Evolutionary conservation across 495 filamentous ascomycete genomes (phyloP).

Genomic region (Aspergillus leporis): DNA sequence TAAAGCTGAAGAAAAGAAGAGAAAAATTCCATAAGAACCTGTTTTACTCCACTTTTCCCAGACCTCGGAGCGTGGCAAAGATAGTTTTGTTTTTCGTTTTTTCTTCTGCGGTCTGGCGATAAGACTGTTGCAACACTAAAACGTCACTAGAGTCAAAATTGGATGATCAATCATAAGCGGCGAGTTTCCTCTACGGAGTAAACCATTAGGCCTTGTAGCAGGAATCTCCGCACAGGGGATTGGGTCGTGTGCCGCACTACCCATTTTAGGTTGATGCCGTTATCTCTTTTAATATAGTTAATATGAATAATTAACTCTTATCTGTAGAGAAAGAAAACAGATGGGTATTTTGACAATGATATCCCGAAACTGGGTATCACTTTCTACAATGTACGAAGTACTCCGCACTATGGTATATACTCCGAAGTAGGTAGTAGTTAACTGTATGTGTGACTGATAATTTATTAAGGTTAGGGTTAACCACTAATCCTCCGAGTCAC

Average conservation of each 20-base stretch:
- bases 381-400: no score
- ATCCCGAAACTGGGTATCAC: no score
- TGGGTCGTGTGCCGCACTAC: neutral
- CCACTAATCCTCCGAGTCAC: neutral
- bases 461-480: conserved; percentile 1
- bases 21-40: neutral
- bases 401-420: neutral
- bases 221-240: neutral
- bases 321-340: no score
- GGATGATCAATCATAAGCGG: neutral
- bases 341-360: no score
- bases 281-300: neutral
- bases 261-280: neutral
- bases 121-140: conserved; percentile 24
- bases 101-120: conserved; percentile 13
- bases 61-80: neutral
- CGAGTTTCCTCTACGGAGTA: conserved; percentile 1
- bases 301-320: no score
- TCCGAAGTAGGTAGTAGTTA: no score
- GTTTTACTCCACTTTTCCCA: neutral
- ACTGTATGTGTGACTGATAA: neutral
- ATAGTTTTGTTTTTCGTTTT: neutral
- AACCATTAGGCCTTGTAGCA: neutral
- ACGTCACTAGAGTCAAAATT: conserved; percentile 5
- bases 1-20: neutral